Evolutionary conservation across 148 eudicot species (phyloP).

Genomic region (Pouteria glomerata): DNA sequence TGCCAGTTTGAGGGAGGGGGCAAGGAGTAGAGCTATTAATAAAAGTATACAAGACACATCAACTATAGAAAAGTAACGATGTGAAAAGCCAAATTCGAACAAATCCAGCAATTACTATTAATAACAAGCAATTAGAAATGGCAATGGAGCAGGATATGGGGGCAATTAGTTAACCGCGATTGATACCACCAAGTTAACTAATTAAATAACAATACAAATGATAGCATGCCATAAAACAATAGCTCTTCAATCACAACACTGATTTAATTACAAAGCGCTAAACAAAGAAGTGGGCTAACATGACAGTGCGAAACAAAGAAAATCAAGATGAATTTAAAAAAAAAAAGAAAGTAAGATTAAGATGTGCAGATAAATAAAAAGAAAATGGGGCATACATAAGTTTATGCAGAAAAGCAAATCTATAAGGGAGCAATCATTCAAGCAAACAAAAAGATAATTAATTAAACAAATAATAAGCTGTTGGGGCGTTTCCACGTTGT

Average conservation of each 20-base stretch:
- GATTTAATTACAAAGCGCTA: not conserved
- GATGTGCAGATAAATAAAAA: not conserved
- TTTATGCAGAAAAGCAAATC: too few relatives aligned
- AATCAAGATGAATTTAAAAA: slow-evolving; percentile 11
- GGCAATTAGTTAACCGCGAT: too few relatives aligned
- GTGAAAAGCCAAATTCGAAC: not conserved
- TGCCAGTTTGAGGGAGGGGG: not conserved
- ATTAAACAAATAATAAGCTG: not conserved
- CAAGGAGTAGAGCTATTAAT: not conserved
- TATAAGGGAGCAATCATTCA: not conserved
- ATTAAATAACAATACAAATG: too few relatives aligned
- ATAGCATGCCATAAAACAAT: too few relatives aligned
- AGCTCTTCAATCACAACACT: too few relatives aligned
- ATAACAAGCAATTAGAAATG: not conserved
- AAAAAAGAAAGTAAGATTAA: not conserved
- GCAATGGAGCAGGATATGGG: too few relatives aligned
- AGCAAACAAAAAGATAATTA: not conserved
- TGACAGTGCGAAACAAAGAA: not conserved
- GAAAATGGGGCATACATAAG: not conserved
- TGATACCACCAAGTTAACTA: too few relatives aligned
- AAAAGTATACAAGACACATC: not conserved
- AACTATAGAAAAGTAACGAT: not conserved
- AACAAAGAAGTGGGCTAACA: not conserved
- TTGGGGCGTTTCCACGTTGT: too few relatives aligned
- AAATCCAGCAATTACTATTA: not conserved